Conservation (phyloP, 108 stramenopile species). For the Epithemia pelagica region DNA sequence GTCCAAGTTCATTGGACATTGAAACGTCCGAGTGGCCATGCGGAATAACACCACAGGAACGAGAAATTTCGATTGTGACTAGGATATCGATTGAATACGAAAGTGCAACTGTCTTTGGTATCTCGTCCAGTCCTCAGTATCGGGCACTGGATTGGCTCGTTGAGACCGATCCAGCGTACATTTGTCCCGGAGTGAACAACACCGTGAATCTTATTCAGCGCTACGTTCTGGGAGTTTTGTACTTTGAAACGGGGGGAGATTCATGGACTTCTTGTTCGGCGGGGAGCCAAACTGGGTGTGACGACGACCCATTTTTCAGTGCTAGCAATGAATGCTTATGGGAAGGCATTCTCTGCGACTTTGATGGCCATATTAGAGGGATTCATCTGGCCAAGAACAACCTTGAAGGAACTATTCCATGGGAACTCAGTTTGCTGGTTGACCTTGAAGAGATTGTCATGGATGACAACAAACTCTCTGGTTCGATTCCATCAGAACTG, state of each 20-base stretch:
- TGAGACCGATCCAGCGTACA: constrained; percentile 26
- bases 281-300: neutral
- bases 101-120: constrained; percentile 18
- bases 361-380: constrained; percentile 13
- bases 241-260: constrained; percentile 44
- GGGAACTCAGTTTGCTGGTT: constrained; percentile 20
- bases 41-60: neutral
- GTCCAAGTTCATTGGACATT: neutral
- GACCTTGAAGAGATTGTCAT: constrained; percentile 23
- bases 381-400: constrained; percentile 32
- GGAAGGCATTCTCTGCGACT: constrained; percentile 34
- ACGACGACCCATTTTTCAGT: constrained; percentile 20
- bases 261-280: constrained; percentile 27
- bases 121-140: constrained; percentile 33
- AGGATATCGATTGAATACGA: neutral
- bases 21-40: no score
- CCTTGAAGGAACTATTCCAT: constrained; percentile 27
- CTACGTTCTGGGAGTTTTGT: constrained; percentile 39
- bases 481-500: constrained; percentile 21
- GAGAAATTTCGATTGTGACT: neutral
- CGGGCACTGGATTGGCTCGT: constrained; percentile 55
- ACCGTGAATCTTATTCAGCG: constrained; percentile 27
- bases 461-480: constrained; percentile 30
- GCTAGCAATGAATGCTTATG: constrained; percentile 39
- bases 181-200: constrained; percentile 31